Evolutionary conservation across 768 basidiomycete genomes (phyloP).

Genomic region (Tylopilus subfusipes): DNA sequence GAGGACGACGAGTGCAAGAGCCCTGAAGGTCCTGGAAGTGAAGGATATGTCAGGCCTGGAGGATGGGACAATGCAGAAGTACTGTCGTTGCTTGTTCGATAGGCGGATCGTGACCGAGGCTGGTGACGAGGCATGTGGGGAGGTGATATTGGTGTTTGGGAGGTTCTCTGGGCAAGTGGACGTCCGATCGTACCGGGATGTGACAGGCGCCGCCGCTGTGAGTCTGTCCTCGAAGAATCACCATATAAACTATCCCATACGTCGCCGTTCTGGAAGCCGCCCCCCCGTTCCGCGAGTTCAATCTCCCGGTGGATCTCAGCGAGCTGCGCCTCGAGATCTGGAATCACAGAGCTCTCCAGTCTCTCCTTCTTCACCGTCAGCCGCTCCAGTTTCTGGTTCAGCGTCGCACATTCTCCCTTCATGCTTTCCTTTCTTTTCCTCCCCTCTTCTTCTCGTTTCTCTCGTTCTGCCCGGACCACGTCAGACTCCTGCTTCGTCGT

Average conservation of each 20-base stretch:
- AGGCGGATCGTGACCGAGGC: conserved; percentile 23
- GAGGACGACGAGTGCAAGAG: conserved; percentile 11
- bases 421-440: conserved; percentile 53
- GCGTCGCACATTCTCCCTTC: conserved; percentile 52
- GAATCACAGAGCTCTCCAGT: conserved; percentile 53
- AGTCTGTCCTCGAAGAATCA: conserved; percentile 17
- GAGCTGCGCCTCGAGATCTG: conserved; percentile 67
- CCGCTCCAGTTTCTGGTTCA: conserved; percentile 65
- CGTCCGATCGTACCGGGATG: conserved; percentile 31
- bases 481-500: conserved; percentile 45
- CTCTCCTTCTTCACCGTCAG: conserved; percentile 62
- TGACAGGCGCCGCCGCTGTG: conserved; percentile 23
- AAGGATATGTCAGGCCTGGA: conserved; percentile 14
- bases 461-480: conserved; percentile 41
- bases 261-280: conserved; percentile 16
- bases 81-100: conserved; percentile 20
- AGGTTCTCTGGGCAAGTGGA: conserved; percentile 12
- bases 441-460: conserved; percentile 46
- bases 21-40: too few relatives aligned
- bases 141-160: conserved; percentile 24
- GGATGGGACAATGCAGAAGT: conserved; percentile 13
- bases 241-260: conserved; percentile 11
- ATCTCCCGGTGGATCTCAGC: conserved; percentile 58
- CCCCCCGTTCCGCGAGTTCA: conserved; percentile 38
- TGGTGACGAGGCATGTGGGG: conserved; percentile 28